Conservation (phyloP, 2,329 filamentous ascomycete genomes). For the Exophiala phaeomuriformis region DNA sequence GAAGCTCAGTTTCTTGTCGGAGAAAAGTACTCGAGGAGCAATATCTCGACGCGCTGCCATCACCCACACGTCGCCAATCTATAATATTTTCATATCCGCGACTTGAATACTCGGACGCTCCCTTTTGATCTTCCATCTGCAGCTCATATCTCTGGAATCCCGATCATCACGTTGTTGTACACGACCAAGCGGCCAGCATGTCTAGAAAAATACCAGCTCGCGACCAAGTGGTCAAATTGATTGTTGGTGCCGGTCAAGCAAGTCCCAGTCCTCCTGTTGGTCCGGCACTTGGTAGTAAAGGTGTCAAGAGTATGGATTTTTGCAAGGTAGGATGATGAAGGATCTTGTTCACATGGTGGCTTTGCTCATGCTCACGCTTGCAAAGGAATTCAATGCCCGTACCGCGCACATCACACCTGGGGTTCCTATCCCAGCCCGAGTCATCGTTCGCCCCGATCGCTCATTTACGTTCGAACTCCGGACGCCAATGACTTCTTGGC, state of each 20-base stretch:
- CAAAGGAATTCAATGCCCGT: slow-evolving; percentile 90
- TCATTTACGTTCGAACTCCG: slow-evolving; percentile 89
- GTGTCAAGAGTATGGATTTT: slow-evolving; percentile 99
- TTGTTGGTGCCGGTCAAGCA: slow-evolving; percentile 92
- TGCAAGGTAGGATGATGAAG: slow-evolving; percentile 66
- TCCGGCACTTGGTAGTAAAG: slow-evolving; percentile 91
- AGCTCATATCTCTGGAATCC: background rate
- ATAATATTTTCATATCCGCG: too few relatives aligned
- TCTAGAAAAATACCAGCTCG: slow-evolving; percentile 45
- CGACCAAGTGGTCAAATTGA: slow-evolving; percentile 87
- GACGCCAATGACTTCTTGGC: slow-evolving; percentile 87
- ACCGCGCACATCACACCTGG: slow-evolving; percentile 76
- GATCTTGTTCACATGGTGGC: background rate
- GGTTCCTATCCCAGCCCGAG: slow-evolving; percentile 80
- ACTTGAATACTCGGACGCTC: too few relatives aligned
- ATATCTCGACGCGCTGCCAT: too few relatives aligned
- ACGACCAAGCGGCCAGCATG: slow-evolving; percentile 30
- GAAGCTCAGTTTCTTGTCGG: too few relatives aligned
- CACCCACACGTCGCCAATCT: too few relatives aligned
- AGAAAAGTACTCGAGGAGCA: too few relatives aligned
- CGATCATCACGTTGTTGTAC: background rate
- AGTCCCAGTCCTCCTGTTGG: slow-evolving; percentile 92
- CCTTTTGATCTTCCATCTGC: background rate
- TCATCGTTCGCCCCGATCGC: slow-evolving; percentile 86
- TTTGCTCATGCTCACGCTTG: slow-evolving; percentile 6